Evolutionary conservation across 768 basidiomycete genomes (phyloP).

Genomic region (Tylopilus felleus): DNA sequence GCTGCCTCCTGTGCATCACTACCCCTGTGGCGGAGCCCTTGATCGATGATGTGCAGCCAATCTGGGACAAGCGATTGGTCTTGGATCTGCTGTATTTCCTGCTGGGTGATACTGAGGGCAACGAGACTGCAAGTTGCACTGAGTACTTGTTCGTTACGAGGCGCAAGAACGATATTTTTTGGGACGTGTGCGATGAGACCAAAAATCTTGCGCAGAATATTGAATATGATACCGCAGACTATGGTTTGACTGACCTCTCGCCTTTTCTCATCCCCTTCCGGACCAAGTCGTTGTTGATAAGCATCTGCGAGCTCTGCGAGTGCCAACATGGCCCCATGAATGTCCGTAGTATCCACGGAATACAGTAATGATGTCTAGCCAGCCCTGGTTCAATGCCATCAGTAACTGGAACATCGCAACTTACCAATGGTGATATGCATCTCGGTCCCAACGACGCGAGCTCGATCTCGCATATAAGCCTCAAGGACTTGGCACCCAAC

Average conservation of each 20-base stretch:
- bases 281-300: constrained; percentile 35
- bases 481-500: constrained; percentile 72
- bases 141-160: constrained; percentile 69
- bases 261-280: constrained; percentile 34
- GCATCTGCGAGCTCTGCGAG: constrained; percentile 72
- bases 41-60: constrained; percentile 71
- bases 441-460: constrained; percentile 48
- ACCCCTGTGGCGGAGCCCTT: constrained; percentile 66
- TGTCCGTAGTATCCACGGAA: constrained; percentile 62
- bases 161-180: constrained; percentile 53
- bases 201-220: constrained; percentile 54
- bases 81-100: constrained; percentile 43
- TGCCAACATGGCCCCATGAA: constrained; percentile 80
- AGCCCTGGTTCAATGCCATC: constrained; percentile 10
- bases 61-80: constrained; percentile 44
- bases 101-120: constrained; percentile 55
- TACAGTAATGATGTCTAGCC: constrained; percentile 53
- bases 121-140: constrained; percentile 72
- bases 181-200: constrained; percentile 53
- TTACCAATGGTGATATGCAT: constrained; percentile 52
- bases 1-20: constrained; percentile 71
- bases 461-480: constrained; percentile 62
- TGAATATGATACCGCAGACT: neutral
- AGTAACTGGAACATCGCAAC: constrained; percentile 23
- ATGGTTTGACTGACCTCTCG: constrained; percentile 40